phyloP scores from a whole-genome alignment of 2,329 filamentous ascomycete genomes.

The Plenodomus tracheiphilus region DNA sequence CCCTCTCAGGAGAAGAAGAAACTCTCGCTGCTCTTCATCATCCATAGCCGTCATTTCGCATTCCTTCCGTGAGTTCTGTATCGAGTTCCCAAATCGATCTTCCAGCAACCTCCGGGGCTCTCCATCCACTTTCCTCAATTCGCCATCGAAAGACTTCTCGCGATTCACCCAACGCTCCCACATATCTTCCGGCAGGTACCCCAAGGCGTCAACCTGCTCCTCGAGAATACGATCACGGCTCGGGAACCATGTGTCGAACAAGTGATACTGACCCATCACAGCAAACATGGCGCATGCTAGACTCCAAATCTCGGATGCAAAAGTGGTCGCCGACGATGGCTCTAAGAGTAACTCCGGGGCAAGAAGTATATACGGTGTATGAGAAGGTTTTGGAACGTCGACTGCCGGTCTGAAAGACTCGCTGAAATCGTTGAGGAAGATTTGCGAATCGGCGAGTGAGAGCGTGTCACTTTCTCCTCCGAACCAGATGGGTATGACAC shows the following conservation, averaged over 20 bases:
- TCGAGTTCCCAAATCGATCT: background rate
- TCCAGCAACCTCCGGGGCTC: conserved; percentile 4
- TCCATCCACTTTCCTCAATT: conserved; percentile 9
- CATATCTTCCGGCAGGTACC: conserved; percentile 7
- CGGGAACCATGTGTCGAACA: conserved; percentile 7
- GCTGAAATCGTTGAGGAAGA: conserved; percentile 13
- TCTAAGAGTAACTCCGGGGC: conserved; percentile 9
- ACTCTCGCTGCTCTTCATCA: conserved; percentile 7
- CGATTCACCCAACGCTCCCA: conserved; percentile 6
- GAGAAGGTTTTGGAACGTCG: conserved; percentile 1
- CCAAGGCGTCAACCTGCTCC: conserved; percentile 8
- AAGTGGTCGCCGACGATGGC: background rate
- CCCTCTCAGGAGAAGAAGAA: conserved; percentile 9
- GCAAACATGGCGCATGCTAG: conserved; percentile 7
- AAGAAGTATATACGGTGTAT: conserved; percentile 3
- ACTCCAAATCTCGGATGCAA: conserved; percentile 12
- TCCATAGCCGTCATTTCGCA: background rate
- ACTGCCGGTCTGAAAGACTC: conserved; percentile 13
- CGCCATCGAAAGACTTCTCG: conserved; percentile 4
- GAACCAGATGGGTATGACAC: conserved; percentile 12
- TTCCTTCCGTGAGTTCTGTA: background rate
- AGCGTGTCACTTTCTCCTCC: conserved; percentile 7
- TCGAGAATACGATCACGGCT: conserved; percentile 5
- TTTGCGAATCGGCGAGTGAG: conserved; percentile 5
- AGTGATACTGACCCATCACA: conserved; percentile 4